Evolutionary conservation across 768 basidiomycete genomes (phyloP).

Genomic region (Kwoniella heveanensis): DNA sequence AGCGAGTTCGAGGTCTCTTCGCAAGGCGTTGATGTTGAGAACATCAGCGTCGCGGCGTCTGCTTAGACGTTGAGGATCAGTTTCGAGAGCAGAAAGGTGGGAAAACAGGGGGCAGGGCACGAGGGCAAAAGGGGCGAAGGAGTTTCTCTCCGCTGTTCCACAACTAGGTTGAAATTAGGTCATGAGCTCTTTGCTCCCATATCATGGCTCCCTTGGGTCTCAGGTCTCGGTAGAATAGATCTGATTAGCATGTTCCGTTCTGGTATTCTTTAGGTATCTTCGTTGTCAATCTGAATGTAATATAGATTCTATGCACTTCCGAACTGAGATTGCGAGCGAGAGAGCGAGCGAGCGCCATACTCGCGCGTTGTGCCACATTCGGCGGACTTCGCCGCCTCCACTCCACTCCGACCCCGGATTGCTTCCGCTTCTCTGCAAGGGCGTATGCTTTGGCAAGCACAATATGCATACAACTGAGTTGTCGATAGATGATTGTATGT

Average conservation of each 20-base stretch:
- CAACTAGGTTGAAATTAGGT: background rate
- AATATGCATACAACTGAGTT: too few species aligned
- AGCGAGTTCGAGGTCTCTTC: slow-evolving; percentile 21
- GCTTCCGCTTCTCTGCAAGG: too few species aligned
- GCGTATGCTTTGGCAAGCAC: too few species aligned
- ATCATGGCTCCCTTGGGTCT: background rate
- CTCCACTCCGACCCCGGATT: background rate
- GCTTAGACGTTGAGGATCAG: background rate
- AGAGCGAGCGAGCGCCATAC: background rate
- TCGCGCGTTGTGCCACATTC: background rate
- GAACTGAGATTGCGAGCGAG: background rate
- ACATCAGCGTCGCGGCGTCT: background rate
- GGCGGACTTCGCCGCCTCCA: background rate
- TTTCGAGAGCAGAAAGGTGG: background rate
- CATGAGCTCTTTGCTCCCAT: background rate
- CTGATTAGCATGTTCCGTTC: background rate
- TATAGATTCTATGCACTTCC: background rate
- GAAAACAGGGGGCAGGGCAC: background rate
- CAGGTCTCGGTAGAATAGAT: background rate
- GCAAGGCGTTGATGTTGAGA: slow-evolving; percentile 19
- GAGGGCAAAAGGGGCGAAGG: slow-evolving; percentile 1
- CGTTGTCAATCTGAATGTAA: slow-evolving; percentile 1
- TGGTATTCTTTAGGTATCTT: slow-evolving; percentile 1
- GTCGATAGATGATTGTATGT: too few species aligned
- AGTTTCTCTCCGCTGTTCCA: background rate